Conservation (phyloP, 2,329 filamentous ascomycete species). For the Colletotrichum tropicicola region DNA sequence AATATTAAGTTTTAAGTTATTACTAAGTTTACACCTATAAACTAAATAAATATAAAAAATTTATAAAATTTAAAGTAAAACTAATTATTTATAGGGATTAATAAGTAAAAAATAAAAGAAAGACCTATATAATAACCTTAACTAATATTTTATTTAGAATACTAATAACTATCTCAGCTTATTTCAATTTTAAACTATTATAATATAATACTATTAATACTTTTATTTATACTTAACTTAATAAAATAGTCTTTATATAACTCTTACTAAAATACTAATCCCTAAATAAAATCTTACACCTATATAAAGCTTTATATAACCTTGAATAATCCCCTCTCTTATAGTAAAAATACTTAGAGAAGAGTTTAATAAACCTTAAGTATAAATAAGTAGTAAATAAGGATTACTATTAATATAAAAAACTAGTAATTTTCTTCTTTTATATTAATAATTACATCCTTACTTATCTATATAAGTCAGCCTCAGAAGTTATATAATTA, state of each 20-base stretch:
- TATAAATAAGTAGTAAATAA: neutral
- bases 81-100: neutral
- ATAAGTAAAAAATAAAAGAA: neutral
- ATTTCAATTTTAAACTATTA: neutral
- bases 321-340: neutral
- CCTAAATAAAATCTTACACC: neutral
- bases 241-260: neutral
- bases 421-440: neutral
- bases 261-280: neutral
- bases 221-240: neutral
- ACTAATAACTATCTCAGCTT: too few relatives aligned
- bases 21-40: neutral
- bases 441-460: neutral
- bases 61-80: neutral
- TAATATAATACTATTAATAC: neutral
- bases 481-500: fast-evolving
- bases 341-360: neutral
- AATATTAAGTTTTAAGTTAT: neutral
- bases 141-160: too few relatives aligned
- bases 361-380: neutral
- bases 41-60: neutral
- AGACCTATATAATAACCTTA: too few relatives aligned
- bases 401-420: neutral
- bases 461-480: neutral
- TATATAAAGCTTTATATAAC: neutral